These are phyloP conservation scores for Nannochloropsis gaditana DNA, from an alignment of 108 stramenopile genomes.

Conservation along the genomic window DNA sequence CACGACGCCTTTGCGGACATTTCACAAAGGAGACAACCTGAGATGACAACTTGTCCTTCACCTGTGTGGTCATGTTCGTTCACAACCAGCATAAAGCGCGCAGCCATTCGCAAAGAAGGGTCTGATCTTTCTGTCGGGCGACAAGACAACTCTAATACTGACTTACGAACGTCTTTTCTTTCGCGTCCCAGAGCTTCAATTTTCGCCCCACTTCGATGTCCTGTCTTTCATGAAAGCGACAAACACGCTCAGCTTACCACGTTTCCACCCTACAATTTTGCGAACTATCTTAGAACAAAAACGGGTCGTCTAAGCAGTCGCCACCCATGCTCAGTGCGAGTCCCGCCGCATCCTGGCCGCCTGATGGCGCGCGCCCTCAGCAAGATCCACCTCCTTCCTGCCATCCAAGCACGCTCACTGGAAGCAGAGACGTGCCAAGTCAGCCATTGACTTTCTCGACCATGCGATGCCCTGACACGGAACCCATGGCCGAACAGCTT, in stretches of 20 bases:
- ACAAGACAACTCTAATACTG: neutral
- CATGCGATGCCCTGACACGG: neutral
- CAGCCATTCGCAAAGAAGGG: neutral
- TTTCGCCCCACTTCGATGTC: slow-evolving; percentile 1
- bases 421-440: no score
- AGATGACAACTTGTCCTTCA: no score
- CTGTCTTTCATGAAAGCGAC: neutral
- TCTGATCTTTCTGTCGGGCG: slow-evolving; percentile 8
- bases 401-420: neutral
- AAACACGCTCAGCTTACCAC: no score
- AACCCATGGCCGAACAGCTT: neutral
- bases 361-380: neutral
- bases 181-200: neutral
- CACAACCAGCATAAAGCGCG: no score
- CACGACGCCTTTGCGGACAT: no score
- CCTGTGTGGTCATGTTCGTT: no score
- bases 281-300: neutral
- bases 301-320: neutral
- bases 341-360: neutral
- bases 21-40: no score
- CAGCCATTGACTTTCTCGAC: neutral
- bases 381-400: slow-evolving; percentile 13
- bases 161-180: slow-evolving; percentile 20
- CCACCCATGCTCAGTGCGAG: neutral
- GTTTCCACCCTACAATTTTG: no score